phyloP scores from a whole-genome alignment of 306 rosid species.

The Casuarina glauca region DNA sequence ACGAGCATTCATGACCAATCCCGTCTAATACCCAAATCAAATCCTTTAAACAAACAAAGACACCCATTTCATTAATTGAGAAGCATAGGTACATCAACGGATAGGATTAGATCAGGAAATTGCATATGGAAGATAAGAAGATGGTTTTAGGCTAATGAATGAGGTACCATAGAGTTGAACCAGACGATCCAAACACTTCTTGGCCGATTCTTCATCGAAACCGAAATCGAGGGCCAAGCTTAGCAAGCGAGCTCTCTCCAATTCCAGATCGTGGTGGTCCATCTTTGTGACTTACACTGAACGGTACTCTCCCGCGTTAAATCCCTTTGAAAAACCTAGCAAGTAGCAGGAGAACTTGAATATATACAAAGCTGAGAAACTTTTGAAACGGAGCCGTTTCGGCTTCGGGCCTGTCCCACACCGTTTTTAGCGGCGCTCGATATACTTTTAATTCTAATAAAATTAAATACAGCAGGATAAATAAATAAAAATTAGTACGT shows the following conservation, averaged over 20 bases:
- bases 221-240: constrained; percentile 82
- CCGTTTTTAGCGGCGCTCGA: not conserved
- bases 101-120: not conserved
- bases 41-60: not conserved
- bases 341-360: not conserved
- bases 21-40: not conserved
- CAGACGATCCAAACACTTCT: constrained; percentile 65
- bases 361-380: not conserved
- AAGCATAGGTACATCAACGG: not conserved
- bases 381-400: constrained; percentile 9
- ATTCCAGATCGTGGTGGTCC: constrained; percentile 46
- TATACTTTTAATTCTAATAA: too few species aligned
- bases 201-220: constrained; percentile 68
- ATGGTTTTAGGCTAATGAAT: not conserved
- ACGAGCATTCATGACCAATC: not conserved
- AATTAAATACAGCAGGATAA: too few species aligned
- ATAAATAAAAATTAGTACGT: too few species aligned
- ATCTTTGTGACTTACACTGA: constrained; percentile 10
- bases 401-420: not conserved
- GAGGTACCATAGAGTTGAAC: constrained; percentile 68
- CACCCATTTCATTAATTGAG: not conserved
- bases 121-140: not conserved
- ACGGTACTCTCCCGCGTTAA: constrained; percentile 51
- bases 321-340: constrained; percentile 23
- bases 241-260: constrained; percentile 74